Base-by-base conservation (phyloP, 192 early-diverging fungal species). In the Rhizoclosmatium globosum region DNA sequence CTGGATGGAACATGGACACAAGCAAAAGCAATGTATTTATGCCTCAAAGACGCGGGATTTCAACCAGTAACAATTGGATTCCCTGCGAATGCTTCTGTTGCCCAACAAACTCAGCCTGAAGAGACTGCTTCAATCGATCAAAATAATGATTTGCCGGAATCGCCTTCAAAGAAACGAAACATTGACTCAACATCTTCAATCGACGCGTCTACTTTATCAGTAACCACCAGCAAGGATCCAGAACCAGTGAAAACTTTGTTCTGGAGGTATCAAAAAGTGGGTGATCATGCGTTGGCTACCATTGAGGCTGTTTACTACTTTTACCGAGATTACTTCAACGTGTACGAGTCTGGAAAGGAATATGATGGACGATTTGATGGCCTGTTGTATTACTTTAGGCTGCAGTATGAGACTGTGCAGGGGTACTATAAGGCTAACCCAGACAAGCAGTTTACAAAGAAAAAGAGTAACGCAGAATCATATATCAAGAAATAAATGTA, bases 1-100 rank as follows among this genome's bases (percentile, higher is more conserved):
- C 91, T 99, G 59, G 96, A 99, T 80, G 97, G 97, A n/a, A 99
- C 96, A 15, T 99, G 97, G 97, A 84, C 86, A 21, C 96, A 99
- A 68, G 94, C 95, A 38, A 79, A 77, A 38, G 73, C 78, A 15
- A 89, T 87, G 86, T 77, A 79, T 50, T 71, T 62, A 4, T 50
- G 67, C 19, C 43, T 87, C 41, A 56, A 71, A 46, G 43, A 83
- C 76, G 39, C 93, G 91, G 84, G 83, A 81, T 78, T 86, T 83
- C 62, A 80, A 84, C 79, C 84, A 15, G 86, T 89, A 17, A 69
- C 76, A 3, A 89, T 89, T 53, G 74, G 64, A 9, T 76, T 76
- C 41, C 64, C 62, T 42, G 64, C 48, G 19, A 4, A 9, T 47
- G 7, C 60, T 19, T 19, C 60, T 31, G 6, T 39, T n/a, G 19